These are phyloP conservation scores for Gleditsia sinensis DNA, from an alignment of 306 rosid genomes.

Conservation along the genomic window DNA sequence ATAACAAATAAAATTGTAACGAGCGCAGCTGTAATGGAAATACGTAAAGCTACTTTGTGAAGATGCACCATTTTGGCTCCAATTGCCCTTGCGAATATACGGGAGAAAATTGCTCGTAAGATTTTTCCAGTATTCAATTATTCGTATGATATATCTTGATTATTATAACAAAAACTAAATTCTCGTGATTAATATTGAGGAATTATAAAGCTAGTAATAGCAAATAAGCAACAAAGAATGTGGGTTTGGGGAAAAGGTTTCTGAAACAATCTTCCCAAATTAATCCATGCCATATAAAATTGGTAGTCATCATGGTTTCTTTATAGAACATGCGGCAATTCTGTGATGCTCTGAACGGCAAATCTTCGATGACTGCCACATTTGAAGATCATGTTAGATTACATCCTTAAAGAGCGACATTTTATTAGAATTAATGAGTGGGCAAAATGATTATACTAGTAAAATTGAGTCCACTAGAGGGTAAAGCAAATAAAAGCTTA, in stretches of 20 bases:
- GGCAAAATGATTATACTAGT: not conserved
- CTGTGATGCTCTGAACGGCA: not conserved
- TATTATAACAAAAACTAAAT: not conserved
- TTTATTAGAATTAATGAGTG: not conserved
- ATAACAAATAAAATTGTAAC: not conserved
- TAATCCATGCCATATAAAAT: not conserved
- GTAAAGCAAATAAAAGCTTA: conserved; percentile 25
- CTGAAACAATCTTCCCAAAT: not conserved
- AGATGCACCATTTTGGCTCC: conserved; percentile 22
- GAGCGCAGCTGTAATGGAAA: not conserved
- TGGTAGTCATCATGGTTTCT: not conserved
- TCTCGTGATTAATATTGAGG: not conserved
- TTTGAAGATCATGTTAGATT: not conserved
- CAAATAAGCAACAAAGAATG: not conserved
- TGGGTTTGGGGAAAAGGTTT: not conserved
- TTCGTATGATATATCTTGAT: conserved; percentile 11
- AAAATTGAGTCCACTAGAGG: not conserved
- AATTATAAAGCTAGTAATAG: not conserved
- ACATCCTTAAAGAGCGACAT: conserved; percentile 8
- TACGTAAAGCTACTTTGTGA: conserved; percentile 12
- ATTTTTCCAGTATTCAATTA: not conserved
- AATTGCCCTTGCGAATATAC: conserved; percentile 2
- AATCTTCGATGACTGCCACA: too few relatives aligned
- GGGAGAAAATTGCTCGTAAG: not conserved
- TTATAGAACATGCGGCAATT: not conserved